phyloP scores from a whole-genome alignment of 2,329 filamentous ascomycete genomes.

The Phialocephala sp. region DNA sequence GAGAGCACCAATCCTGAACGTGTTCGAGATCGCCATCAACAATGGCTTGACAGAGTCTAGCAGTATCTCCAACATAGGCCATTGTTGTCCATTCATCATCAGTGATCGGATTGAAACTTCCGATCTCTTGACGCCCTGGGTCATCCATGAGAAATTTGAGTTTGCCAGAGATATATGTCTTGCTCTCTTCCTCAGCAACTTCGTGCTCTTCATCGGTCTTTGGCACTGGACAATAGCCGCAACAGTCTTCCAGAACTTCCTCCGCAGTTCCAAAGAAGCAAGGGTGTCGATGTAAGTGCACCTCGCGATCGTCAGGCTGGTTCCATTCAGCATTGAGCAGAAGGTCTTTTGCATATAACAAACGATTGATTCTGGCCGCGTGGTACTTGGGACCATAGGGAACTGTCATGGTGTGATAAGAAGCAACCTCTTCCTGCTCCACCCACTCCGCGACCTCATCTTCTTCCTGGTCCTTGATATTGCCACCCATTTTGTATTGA shows the following conservation, averaged over 20 bases:
- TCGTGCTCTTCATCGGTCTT: slow-evolving; percentile 74
- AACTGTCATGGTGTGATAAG: slow-evolving; percentile 79
- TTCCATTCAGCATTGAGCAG: slow-evolving; percentile 90
- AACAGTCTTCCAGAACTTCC: slow-evolving; percentile 82
- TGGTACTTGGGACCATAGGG: slow-evolving; percentile 68
- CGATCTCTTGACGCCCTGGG: slow-evolving; percentile 76
- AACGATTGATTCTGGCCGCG: slow-evolving; percentile 77
- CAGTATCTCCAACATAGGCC: slow-evolving; percentile 85
- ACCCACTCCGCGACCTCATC: slow-evolving; percentile 88
- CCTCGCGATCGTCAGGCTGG: slow-evolving; percentile 72
- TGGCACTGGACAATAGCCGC: slow-evolving; percentile 76
- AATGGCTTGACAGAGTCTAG: slow-evolving; percentile 79
- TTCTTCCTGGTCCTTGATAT: slow-evolving; percentile 78
- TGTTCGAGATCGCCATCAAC: slow-evolving; percentile 73
- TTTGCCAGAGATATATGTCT: slow-evolving; percentile 76
- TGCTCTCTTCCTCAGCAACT: slow-evolving; percentile 71
- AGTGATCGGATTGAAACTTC: slow-evolving; percentile 79
- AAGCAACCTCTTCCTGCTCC: slow-evolving; percentile 75
- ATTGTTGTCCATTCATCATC: slow-evolving; percentile 89
- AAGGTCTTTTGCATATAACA: slow-evolving; percentile 81
- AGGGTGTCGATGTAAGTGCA: slow-evolving; percentile 82
- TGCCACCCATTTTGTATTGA: slow-evolving; percentile 59
- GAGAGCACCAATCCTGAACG: slow-evolving; percentile 71
- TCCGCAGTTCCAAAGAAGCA: slow-evolving; percentile 81
- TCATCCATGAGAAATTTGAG: slow-evolving; percentile 80